Base-by-base conservation (phyloP, 1,284 basidiomycete genomes). In the Fomes fomentarius region DNA sequence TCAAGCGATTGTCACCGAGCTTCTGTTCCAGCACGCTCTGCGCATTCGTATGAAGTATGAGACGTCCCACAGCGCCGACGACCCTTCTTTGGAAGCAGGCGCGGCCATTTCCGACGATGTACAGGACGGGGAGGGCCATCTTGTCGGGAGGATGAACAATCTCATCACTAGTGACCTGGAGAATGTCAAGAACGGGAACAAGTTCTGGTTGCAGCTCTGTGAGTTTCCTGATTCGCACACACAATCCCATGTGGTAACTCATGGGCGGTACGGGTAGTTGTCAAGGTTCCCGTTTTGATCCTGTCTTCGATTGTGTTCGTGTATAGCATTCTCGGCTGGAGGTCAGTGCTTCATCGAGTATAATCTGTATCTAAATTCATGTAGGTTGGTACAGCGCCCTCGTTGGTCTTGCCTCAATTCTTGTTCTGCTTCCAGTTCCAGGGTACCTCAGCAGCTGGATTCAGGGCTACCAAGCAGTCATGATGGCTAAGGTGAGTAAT, bases 11-110 rank as follows among this genome's bases (percentile, higher is more conserved):
- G 65, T 84, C 45, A 83, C 81, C 0, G 78, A 84, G 57, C 71
- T 84, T 4, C 63, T 85, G 9, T 83, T 85, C 65, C 76, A 81
- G 56, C 82, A 83, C 54, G 71, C 82, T 2, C 71, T 87, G 11
- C 74, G 81, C 17, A 77, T 84, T 30, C 75, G 82, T 14, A 74
- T 84, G 67, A 75, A 74, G 52, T 61, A 71, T 1, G 70, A 69
- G 47, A 56, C 65, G n/a, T 22, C 54, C 9, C 37, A 39, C 0
- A 22, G 26, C 7, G 38, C 21, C 1, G 41, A 37, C 69, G 22
- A n/a, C n/a, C n/a, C n/a, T n/a, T n/a, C 40, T 62, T 10, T n/a
- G 28, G 28, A 30, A 63, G 15, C 15, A 49, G 64, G 31, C 57
- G 52, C 31, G 50, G 57, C 73, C 69, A 47, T 76, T 9, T 65